Conservation (phyloP, 495 filamentous ascomycete species). For the Cetradonia linearis region DNA sequence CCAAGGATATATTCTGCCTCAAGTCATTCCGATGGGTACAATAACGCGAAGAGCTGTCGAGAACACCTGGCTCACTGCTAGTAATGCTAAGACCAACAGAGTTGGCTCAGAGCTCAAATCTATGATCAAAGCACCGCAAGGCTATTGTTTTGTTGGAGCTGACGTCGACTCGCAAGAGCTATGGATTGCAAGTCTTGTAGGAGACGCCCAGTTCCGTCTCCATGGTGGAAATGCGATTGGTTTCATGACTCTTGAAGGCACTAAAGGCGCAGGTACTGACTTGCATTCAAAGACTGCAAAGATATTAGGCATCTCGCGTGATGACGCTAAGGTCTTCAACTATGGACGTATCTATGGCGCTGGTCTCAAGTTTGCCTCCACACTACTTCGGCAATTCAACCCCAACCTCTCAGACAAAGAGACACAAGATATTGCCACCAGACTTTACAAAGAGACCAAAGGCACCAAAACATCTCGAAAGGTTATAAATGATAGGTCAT, state of each 20-base stretch:
- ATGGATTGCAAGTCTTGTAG: conserved; percentile 94
- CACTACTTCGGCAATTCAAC: conserved; percentile 86
- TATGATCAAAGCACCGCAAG: conserved; percentile 86
- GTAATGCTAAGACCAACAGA: conserved; percentile 89
- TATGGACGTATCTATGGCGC: conserved; percentile 98
- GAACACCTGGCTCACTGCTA: conserved; percentile 96
- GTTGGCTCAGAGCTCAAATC: conserved; percentile 96
- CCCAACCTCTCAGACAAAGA: conserved; percentile 65
- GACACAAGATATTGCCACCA: conserved; percentile 62
- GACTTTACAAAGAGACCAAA: conserved; percentile 83
- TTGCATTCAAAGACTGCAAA: conserved; percentile 86
- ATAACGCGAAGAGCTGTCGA: conserved; percentile 95
- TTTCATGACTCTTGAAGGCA: conserved; percentile 98
- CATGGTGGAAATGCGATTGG: conserved; percentile 95
- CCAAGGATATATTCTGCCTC: conserved; percentile 89
- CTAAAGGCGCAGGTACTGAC: conserved; percentile 87
- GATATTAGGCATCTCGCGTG: conserved; percentile 86
- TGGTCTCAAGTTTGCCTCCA: conserved; percentile 84
- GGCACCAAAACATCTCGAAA: conserved; percentile 67
- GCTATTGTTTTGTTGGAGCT: conserved; percentile 88
- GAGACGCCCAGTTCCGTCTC: conserved; percentile 84
- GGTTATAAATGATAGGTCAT: conserved; percentile 56
- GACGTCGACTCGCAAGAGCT: conserved; percentile 99
- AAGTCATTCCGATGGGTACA: conserved; percentile 97
- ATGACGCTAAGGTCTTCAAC: conserved; percentile 96